Evolutionary conservation across 2,329 filamentous ascomycete genomes (phyloP).

Genomic region (Aspergillus sp.): DNA sequence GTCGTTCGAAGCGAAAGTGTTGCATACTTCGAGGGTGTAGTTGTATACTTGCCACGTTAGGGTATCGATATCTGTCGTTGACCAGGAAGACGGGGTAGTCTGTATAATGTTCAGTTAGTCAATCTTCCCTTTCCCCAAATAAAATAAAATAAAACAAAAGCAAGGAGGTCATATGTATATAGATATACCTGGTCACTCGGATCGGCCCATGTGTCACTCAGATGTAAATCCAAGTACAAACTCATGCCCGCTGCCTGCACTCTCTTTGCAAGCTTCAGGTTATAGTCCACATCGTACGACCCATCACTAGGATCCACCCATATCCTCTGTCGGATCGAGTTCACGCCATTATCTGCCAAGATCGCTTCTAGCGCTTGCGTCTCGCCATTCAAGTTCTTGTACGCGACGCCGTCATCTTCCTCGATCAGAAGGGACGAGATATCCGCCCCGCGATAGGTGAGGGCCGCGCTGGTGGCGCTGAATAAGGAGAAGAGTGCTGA

Average conservation of each 20-base stretch:
- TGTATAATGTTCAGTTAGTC: conserved; percentile 17
- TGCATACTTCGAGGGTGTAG: conserved; percentile 64
- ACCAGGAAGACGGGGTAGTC: conserved; percentile 64
- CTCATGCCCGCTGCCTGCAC: conserved; percentile 63
- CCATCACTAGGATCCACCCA: conserved; percentile 69
- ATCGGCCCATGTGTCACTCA: conserved; percentile 71
- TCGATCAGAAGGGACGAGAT: conserved; percentile 68
- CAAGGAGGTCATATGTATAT: neutral
- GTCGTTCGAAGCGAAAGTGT: conserved; percentile 58
- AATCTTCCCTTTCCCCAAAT: no score
- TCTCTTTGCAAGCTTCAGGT: conserved; percentile 65
- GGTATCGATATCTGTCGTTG: conserved; percentile 54
- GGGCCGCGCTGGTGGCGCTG: conserved; percentile 39
- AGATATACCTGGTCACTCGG: conserved; percentile 57
- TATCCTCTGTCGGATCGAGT: conserved; percentile 68
- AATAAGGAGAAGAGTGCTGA: conserved; percentile 14
- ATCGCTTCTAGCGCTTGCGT: conserved; percentile 62
- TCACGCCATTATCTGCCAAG: conserved; percentile 61
- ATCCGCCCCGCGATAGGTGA: conserved; percentile 67
- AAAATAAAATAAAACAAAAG: no score
- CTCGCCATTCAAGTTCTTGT: conserved; percentile 58
- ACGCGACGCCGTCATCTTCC: conserved; percentile 61
- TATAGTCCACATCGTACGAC: conserved; percentile 69
- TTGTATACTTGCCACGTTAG: conserved; percentile 65
- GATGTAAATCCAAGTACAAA: conserved; percentile 65